Base-by-base conservation (phyloP, 1,284 basidiomycete genomes). In the Irpex rosettiformis region DNA sequence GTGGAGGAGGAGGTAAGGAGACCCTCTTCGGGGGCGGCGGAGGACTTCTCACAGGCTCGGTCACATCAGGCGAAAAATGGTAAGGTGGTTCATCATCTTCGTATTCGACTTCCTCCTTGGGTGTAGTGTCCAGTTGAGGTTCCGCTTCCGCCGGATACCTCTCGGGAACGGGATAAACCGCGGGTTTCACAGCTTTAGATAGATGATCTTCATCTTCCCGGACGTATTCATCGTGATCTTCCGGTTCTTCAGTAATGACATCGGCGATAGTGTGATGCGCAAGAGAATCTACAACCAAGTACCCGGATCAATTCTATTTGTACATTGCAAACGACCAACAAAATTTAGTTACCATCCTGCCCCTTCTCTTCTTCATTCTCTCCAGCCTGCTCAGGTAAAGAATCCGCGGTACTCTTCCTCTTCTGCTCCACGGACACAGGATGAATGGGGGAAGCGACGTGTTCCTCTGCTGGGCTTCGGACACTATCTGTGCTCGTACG, bases 301-400 rank as follows among this genome's bases (percentile, higher is more conserved):
- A 62, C 63, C 42, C 61, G 45, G 10, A 69, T 71, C 69, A 69
- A 70, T 64, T 55, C 67, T 71, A 71, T 62, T 66, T 58, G 48
- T 71, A 70, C 65, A 67, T 28, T 54, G 21, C 45, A 40, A 37
- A 48, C 29, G 40, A 47, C 11, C 21, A 42, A 40, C 42, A 33
- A 57, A 52, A 43, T 16, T 48, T 42, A 57, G 22, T 57, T 56
- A 56, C 55, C 58, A 30, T 52, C 55, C 21, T 27, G 51, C 29
- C 21, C 7, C 21, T 57, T 42, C 30, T 57, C 56, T 24, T 52
- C n/a, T 18, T 43, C 49, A 24, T 48, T 52, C n/a, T 57, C 45
- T 10, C 22, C 52, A 27, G 33, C 60, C 27, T 4, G 16, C 24
- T 30, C 55, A 43, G 49, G 13, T 8, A 45, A 11, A 22, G 43